Base-by-base conservation (phyloP, 106 monocot species). In the Posidonia australis region DNA sequence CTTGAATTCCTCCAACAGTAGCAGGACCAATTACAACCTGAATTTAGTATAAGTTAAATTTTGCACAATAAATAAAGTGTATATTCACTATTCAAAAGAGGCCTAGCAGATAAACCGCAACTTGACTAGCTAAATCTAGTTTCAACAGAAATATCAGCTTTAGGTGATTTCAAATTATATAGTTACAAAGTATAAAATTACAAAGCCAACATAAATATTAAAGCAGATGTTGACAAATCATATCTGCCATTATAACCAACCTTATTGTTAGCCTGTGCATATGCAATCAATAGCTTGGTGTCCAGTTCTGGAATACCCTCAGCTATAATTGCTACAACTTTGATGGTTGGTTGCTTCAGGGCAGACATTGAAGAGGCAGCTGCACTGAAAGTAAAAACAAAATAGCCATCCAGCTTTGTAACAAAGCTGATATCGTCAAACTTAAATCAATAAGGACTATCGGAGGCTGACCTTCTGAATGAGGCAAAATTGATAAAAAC, bases 401-500 rank as follows among this genome's bases (percentile, higher is more conserved):
- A 48, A 31, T 49, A 43, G 55, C 6, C 3, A 10, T 10, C 32
- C 5, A 29, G 5, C 28, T 5, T 51, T 9, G 21, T 18, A 29
- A 16, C 14, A 41, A 22, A 13, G 51, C 23, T 10, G 21, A 23
- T 24, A 27, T 64, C 44, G 25, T 22, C 44, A 24, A 44, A 9
- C 31, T 42, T 44, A 4, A 13, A 31, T n/a, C 29, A 44, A 20
- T 29, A 26, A 10, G 29, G 44, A 10, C 9, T 42, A 5, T 19
- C n/a, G n/a, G 6, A 22, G n/a, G 31, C 68, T 31, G 30, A 90
- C 96, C 96, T 96, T 67, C 96, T 84, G 64, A 82, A 96, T 62
- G 96, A 96, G 46, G 96, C 96, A 73, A 96, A 90, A 74, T 96
- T 96, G 70, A 90, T 98, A 44, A 98, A 98, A 68, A 98, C 90